Evolutionary conservation across 108 stramenopile genomes (phyloP).

Genomic region (Cyclotella choctawhatcheeana): DNA sequence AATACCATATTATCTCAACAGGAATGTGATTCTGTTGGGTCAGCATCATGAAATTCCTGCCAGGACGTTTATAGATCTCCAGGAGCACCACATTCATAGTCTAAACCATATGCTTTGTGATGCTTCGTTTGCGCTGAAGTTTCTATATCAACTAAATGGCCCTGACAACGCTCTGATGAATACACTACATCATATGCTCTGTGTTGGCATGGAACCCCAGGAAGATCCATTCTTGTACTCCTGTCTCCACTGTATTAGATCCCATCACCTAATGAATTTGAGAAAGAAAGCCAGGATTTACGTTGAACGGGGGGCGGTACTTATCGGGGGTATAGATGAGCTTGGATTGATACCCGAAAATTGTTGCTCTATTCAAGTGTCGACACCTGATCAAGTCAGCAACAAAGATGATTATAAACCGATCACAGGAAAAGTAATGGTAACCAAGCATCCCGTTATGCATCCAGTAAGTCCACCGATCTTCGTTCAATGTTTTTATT

Average conservation of each 20-base stretch:
- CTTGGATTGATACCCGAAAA: slow-evolving; percentile 6
- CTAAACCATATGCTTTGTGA: slow-evolving; percentile 29
- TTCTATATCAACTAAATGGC: slow-evolving; percentile 17
- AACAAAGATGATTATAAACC: neutral
- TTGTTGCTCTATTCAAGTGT: slow-evolving; percentile 1
- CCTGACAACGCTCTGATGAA: slow-evolving; percentile 16
- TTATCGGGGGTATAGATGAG: slow-evolving; percentile 7
- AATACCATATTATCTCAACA: slow-evolving; percentile 37
- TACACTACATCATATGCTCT: slow-evolving; percentile 22
- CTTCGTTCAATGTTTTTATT: no score
- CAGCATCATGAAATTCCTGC: neutral
- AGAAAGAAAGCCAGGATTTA: slow-evolving; percentile 28
- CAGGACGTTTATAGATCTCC: slow-evolving; percentile 14
- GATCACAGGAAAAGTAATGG: slow-evolving; percentile 4
- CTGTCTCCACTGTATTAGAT: slow-evolving; percentile 24
- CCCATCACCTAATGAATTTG: slow-evolving; percentile 33
- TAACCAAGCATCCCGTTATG: slow-evolving; percentile 4
- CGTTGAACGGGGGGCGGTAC: slow-evolving; percentile 15
- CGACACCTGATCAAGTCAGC: neutral
- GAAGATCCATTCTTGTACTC: slow-evolving; percentile 33
- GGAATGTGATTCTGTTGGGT: slow-evolving; percentile 35
- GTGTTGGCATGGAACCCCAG: slow-evolving; percentile 8
- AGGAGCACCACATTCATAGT: slow-evolving; percentile 10
- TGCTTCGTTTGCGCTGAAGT: neutral
- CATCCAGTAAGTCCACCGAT: slow-evolving; percentile 16